Conservation (phyloP, 2,329 filamentous ascomycete species). For the Phaeosphaeriaceae sp. region DNA sequence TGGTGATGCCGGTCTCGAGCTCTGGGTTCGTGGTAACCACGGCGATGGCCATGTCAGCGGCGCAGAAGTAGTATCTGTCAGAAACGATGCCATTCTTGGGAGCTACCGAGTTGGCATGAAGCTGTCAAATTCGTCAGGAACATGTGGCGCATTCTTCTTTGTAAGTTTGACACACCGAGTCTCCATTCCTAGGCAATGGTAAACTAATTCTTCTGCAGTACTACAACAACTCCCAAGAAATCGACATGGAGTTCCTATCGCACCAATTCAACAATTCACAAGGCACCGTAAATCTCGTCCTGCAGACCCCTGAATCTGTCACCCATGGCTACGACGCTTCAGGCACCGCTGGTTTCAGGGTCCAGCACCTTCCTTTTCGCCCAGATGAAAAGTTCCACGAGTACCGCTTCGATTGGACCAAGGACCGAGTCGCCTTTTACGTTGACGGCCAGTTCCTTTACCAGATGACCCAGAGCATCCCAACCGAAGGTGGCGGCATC, state of each 20-base stretch:
- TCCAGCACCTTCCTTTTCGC: constrained; percentile 68
- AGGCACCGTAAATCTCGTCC: constrained; percentile 74
- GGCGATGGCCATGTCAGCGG: constrained; percentile 62
- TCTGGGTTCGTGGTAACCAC: constrained; percentile 47
- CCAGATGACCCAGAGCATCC: constrained; percentile 64
- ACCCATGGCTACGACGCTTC: constrained; percentile 67
- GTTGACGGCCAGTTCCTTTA: constrained; percentile 67
- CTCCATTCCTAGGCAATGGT: too few relatives aligned
- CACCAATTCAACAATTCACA: constrained; percentile 64
- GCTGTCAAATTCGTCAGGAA: constrained; percentile 66
- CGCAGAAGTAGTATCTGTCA: constrained; percentile 68
- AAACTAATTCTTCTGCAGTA: constrained; percentile 59
- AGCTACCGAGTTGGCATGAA: constrained; percentile 73
- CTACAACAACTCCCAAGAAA: constrained; percentile 78
- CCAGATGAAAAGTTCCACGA: constrained; percentile 73
- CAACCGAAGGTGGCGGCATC: constrained; percentile 67
- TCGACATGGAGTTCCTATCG: constrained; percentile 81
- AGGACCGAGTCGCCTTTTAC: constrained; percentile 69
- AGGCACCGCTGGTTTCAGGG: constrained; percentile 63
- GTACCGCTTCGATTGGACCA: constrained; percentile 78
- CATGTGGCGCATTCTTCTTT: constrained; percentile 83
- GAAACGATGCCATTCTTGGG: constrained; percentile 71
- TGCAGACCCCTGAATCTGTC: constrained; percentile 69
- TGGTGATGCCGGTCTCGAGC: constrained; percentile 47
- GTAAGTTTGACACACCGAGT: constrained; percentile 49